phyloP scores from a whole-genome alignment of 192 early-diverging fungal species.

The Podila verticillata region DNA sequence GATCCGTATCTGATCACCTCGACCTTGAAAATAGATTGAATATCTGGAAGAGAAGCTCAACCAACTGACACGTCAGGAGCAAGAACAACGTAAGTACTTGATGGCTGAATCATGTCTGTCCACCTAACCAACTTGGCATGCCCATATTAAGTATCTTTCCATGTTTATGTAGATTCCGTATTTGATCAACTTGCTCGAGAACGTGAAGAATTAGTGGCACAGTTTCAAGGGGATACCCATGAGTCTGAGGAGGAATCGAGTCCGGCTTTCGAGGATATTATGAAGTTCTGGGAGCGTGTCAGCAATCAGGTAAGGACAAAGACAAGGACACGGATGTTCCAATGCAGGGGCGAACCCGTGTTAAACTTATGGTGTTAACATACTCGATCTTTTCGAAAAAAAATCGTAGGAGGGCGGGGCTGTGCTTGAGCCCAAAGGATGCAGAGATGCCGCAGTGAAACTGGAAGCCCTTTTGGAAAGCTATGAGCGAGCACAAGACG shows the following conservation, averaged over 20 bases:
- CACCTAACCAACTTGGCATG: not conserved
- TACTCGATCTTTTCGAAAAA: not conserved
- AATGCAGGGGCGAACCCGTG: not conserved
- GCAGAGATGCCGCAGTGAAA: conserved; percentile 19
- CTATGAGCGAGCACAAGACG: conserved; percentile 24
- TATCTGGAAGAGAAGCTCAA: conserved; percentile 21
- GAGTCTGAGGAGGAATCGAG: conserved; percentile 16
- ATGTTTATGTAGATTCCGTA: not conserved
- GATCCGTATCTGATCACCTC: not conserved
- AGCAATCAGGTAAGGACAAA: conserved; percentile 13
- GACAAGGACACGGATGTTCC: not conserved
- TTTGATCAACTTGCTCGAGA: conserved; percentile 19
- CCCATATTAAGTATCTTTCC: not conserved
- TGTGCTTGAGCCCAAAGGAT: conserved; percentile 10
- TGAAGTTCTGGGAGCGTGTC: conserved; percentile 17
- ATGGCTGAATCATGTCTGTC: not conserved
- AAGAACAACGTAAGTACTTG: conserved; percentile 20
- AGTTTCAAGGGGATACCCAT: not conserved
- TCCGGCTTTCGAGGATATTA: conserved; percentile 33
- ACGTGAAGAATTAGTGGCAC: conserved; percentile 17
- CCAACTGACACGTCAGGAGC: conserved; percentile 16
- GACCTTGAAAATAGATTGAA: conserved; percentile 19
- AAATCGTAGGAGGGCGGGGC: conserved; percentile 18
- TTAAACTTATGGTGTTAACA: not conserved
- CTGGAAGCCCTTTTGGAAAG: conserved; percentile 24